Conservation (phyloP, 192 early-diverging fungal species). For the Gonapodya sp. region DNA sequence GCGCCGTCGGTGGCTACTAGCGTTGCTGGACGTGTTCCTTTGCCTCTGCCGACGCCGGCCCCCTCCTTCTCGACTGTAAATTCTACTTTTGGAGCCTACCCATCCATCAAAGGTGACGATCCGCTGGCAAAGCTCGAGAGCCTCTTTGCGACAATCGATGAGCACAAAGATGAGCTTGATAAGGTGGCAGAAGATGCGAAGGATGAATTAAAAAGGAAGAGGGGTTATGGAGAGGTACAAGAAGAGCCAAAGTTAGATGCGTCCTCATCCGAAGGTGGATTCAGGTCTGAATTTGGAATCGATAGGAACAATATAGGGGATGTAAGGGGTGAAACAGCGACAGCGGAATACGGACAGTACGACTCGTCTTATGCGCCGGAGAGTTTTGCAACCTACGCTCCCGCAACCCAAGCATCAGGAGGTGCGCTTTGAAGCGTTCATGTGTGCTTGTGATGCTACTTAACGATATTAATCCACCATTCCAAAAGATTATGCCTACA, state of each 20-base stretch:
- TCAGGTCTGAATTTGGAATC: conserved; percentile 5
- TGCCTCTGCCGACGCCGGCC: not conserved
- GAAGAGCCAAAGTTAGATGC: not conserved
- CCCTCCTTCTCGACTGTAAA: not conserved
- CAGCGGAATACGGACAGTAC: too few relatives aligned
- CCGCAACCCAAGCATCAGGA: too few relatives aligned
- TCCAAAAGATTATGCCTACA: not conserved
- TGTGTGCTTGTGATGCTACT: too few relatives aligned
- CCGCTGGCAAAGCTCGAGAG: not conserved
- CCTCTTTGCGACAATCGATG: conserved; percentile 5
- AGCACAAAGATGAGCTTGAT: conserved; percentile 4
- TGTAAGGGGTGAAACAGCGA: too few relatives aligned
- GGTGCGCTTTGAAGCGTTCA: too few relatives aligned
- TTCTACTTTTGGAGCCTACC: not conserved
- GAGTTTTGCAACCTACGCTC: too few relatives aligned
- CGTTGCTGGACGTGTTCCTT: not conserved
- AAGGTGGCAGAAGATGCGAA: not conserved
- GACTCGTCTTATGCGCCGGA: too few relatives aligned
- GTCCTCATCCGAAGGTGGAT: not conserved
- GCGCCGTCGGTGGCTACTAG: not conserved
- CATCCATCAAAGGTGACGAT: not conserved
- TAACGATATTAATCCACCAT: too few relatives aligned
- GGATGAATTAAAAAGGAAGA: not conserved
- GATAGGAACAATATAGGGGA: not conserved
- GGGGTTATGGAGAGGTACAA: not conserved